Conservation (phyloP, 2,329 filamentous ascomycete species). For the Colletotrichum sp. region DNA sequence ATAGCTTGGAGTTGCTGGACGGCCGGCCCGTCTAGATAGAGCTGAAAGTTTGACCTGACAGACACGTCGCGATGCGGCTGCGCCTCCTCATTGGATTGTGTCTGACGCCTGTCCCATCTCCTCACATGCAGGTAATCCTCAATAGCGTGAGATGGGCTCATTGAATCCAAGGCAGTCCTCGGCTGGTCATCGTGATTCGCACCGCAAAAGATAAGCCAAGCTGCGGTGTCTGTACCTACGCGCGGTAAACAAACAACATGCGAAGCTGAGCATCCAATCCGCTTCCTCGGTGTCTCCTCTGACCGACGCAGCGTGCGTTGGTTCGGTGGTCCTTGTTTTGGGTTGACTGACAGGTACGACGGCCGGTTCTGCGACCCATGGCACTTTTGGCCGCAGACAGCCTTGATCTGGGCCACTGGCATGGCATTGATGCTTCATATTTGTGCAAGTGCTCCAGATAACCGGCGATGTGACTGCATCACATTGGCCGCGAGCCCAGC, state of each 20-base stretch:
- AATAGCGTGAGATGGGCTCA: constrained; percentile 6
- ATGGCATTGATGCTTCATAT: constrained; percentile 7
- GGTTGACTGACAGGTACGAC: not conserved
- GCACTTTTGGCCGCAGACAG: not conserved
- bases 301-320: constrained; percentile 2
- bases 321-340: not conserved
- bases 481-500: not conserved
- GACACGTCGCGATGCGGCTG: not conserved
- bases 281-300: not conserved
- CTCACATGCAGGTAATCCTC: constrained; percentile 16
- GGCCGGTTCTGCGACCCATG: constrained; percentile 8
- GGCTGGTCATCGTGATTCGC: not conserved
- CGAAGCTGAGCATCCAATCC: constrained; percentile 1
- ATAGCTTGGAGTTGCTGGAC: not conserved
- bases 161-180: not conserved
- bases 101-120: not conserved
- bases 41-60: constrained; percentile 5
- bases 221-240: not conserved
- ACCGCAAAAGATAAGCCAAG: constrained; percentile 3
- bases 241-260: constrained; percentile 16
- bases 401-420: not conserved
- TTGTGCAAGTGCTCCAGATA: constrained; percentile 7
- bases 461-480: not conserved
- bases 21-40: not conserved
- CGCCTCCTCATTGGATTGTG: constrained; percentile 14